Evolutionary conservation across 352 stramenopile species (phyloP), one percentile per base, ranked within the genome.

Genomic region (Albugo candida): DNA sequence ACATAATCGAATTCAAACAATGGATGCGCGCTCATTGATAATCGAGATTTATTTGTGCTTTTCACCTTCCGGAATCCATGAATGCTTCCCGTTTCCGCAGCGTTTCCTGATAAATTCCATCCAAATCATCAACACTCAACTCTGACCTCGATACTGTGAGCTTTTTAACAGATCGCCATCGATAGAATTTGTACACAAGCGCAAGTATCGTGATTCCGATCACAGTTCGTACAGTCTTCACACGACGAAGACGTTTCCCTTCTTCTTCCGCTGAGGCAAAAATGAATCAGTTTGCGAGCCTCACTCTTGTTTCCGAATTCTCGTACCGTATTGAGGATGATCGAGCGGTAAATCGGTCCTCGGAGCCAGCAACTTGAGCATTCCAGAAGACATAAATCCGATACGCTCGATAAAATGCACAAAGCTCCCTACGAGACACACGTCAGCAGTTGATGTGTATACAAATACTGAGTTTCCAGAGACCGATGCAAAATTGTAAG

Each of bases 391-490:
- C 69, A 86, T 82, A 39, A 63, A 69, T 47, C 67, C 70, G 65
- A 86, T 84, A 38, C 73, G 64, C 55, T 88, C 76, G n/a, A 86
- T 47, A 48, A 86, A 88, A 45, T 88, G 63, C 8, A 88, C 71
- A 53, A 84, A 88, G 47, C 70, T 86, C 5, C 67, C 68, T 12
- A 36, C 14, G 34, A 11, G 1, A 14, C 41, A 50, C 42, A 19
- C 18, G 20, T 48, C 11, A 53, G 16, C 13, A 47, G 2, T 21
- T 21, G n/a, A 46, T 37, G n/a, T n/a, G n/a, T n/a, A 21, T 10
- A 10, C 38, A 43, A 21, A 8, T 21, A 21, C 8, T 31, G 8
- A 31, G 24, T n/a, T 12, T 16, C 39, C 18, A 38, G n/a, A 27
- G 21, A 46, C 48, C 68, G 37, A 83, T 67, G 51, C 71, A 83